Conservation (phyloP, 2,329 filamentous ascomycete species). For the Botrytis squamosa region DNA sequence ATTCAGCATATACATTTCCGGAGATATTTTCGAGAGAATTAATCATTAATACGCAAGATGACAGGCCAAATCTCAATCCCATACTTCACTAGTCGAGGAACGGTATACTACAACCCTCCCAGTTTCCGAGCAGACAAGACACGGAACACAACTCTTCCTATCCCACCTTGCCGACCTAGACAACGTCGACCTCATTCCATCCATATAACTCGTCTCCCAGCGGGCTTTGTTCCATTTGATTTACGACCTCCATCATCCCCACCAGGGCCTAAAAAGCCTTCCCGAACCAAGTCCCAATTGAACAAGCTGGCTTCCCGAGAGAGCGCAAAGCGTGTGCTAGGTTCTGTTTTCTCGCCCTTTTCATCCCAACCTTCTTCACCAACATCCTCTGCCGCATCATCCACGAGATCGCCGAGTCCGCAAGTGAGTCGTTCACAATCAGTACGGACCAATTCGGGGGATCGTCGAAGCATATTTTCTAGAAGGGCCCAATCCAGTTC, state of each 20-base stretch:
- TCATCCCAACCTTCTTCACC: slow-evolving; percentile 24
- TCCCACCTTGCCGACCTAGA: slow-evolving; percentile 49
- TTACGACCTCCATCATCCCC: slow-evolving; percentile 34
- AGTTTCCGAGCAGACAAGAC: slow-evolving; percentile 23
- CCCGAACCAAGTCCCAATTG: slow-evolving; percentile 41
- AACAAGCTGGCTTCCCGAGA: slow-evolving; percentile 48
- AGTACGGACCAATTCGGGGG: slow-evolving; percentile 26
- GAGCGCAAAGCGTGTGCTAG: slow-evolving; percentile 39
- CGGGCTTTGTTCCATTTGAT: slow-evolving; percentile 45
- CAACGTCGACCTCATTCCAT: slow-evolving; percentile 55
- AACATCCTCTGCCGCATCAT: slow-evolving; percentile 21
- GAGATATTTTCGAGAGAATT: slow-evolving; percentile 9
- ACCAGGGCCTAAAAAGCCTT: slow-evolving; percentile 37
- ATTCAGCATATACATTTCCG: slow-evolving; percentile 5
- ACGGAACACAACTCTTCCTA: slow-evolving; percentile 36
- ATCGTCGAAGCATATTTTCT: slow-evolving; percentile 31
- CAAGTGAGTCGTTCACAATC: slow-evolving; percentile 28
- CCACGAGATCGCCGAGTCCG: slow-evolving; percentile 31
- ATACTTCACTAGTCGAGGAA: slow-evolving; percentile 34
- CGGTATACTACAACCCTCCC: slow-evolving; percentile 34
- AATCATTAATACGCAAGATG: slow-evolving; percentile 36
- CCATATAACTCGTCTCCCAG: slow-evolving; percentile 51
- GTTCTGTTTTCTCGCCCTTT: slow-evolving; percentile 37
- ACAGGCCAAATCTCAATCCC: slow-evolving; percentile 31
- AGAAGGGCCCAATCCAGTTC: slow-evolving; percentile 27